These are phyloP conservation scores for Podospora pseudocomata DNA, from an alignment of 495 filamentous ascomycete species.

Conservation along the genomic window DNA sequence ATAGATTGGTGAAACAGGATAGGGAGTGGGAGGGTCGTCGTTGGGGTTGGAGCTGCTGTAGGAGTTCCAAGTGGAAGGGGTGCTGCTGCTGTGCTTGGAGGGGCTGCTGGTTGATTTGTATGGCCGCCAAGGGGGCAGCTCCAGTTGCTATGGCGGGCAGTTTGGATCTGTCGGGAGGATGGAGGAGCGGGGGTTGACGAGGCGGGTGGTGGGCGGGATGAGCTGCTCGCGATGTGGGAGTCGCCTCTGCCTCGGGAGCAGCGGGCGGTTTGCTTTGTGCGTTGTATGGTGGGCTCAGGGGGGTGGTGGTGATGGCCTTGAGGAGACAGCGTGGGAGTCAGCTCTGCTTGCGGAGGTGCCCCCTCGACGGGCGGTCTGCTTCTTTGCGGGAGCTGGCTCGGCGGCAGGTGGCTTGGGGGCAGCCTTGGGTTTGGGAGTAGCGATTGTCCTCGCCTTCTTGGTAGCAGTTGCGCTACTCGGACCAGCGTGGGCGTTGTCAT, in stretches of 20 bases:
- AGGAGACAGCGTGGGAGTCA: neutral
- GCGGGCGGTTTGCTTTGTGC: too few relatives aligned
- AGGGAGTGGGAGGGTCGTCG: conserved; percentile 29
- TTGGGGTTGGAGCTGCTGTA: neutral
- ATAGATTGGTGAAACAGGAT: conserved; percentile 14
- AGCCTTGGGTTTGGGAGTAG: conserved; percentile 3
- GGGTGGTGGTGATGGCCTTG: too few relatives aligned
- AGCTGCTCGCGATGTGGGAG: neutral
- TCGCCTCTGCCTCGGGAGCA: too few relatives aligned
- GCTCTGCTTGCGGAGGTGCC: conserved; percentile 4
- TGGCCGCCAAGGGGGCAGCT: neutral
- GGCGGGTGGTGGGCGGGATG: neutral
- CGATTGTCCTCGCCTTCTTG: conserved; percentile 21
- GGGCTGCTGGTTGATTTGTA: neutral
- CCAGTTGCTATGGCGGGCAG: neutral
- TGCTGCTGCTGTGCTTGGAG: conserved; percentile 9
- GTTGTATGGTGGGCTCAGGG: too few relatives aligned
- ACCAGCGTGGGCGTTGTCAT: neutral
- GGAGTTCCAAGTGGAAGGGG: conserved; percentile 11
- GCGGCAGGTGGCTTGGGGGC: neutral
- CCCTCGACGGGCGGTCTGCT: neutral
- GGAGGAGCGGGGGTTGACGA: neutral
- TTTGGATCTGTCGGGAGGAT: neutral
- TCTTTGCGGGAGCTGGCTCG: conserved; percentile 2
- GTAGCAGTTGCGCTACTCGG: neutral